Base-by-base conservation (phyloP, 2,329 filamentous ascomycete genomes). In the Ilyonectria destructans region DNA sequence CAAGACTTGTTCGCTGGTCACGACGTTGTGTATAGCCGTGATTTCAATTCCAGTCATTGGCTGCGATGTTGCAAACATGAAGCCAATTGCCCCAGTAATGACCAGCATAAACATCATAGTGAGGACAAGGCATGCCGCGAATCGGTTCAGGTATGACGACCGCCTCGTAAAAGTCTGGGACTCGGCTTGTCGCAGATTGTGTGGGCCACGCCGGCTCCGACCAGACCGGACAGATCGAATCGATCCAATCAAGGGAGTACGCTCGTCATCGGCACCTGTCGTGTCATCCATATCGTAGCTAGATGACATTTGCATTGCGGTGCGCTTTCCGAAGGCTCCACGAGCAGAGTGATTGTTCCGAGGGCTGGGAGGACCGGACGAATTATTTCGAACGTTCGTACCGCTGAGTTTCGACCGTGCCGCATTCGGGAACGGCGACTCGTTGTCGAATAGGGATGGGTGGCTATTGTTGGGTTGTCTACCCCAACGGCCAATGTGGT, bases 1-100 rank as follows among this genome's bases (percentile, higher is more conserved):
- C 48, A 99, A 88, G 79, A 98, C 95, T 80, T 97, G 94, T 80
- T 97, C 94, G 75, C 94, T 97, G 2, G 95, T 95, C 56, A 98
- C 88, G 26, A 99, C 94, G 73, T 97, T 97, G 75, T 92, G 90
- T 72, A 99, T 94, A 70, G 92, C 91, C 62, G 92, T 85, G 51
- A 98, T 89, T 71, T 92, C 86, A 66, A 98, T 93, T 71, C 93
- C 90, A 29, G 90, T 88, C 55, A 99, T 88, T 7, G 95, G 93
- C 77, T 97, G 95, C 33, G 95, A 97, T 21, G 95, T 96, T 52
- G 95, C 93, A 81, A 98, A 92, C 81, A 98, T 91, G 80, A 98
- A 96, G 23, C 92, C 93, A 43, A 96, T 91, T 10, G 93, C 92
- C 48, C 93, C 94, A n/a, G 94, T 91, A 55, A 97, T 88, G 48